Evolutionary conservation across 345 rosid genomes (phyloP), one percentile per base, ranked within the genome.

Genomic region (Eucalyptus tenuipes): DNA sequence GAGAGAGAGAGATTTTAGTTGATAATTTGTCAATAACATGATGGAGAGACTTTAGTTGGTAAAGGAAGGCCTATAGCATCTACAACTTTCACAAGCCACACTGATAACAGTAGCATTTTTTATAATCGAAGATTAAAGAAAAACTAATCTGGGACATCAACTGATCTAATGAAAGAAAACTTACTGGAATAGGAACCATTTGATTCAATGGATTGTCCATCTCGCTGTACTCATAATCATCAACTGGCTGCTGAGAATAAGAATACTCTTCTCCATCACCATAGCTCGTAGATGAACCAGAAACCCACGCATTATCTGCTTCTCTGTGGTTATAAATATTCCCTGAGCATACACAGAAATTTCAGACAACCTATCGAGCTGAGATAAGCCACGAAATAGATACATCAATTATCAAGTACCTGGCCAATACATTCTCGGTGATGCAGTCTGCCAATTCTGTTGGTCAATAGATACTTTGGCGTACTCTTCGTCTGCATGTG

Each of bases 111-210:
- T 52, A 86, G 87, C 68, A 20, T 59, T 86, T 33, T 7, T 18
- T 7, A 31, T 22, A 48, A 37, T 33, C 6, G 9, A 47, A 80
- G 27, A 48, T 29, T 24, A 37, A 82, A 45, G 40, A 49, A 50
- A 71, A 37, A 86, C 88, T 87, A 86, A 24, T 82, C 22, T 10
- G 37, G 25, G 22, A 29, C 18, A 31, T 20, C 71, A 57, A 6
- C 68, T 45, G 33, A 86, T 27, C 44, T 82, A 84, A 87, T 75
- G 80, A 82, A 88, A 88, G 50, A 15, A 85, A 88, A 90, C 93
- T 93, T 90, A 98, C 99, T 66, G 95, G 99, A 88, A 98, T 93
- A 47, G 96, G 94, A 64, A 94, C 91, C 99, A 98, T 88, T 92
- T 95, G 96, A 92, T 96, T 94, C 93, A 97, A 90, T 90, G 95